Base-by-base conservation (phyloP, 345 rosid genomes). In the Psidium guajava region DNA sequence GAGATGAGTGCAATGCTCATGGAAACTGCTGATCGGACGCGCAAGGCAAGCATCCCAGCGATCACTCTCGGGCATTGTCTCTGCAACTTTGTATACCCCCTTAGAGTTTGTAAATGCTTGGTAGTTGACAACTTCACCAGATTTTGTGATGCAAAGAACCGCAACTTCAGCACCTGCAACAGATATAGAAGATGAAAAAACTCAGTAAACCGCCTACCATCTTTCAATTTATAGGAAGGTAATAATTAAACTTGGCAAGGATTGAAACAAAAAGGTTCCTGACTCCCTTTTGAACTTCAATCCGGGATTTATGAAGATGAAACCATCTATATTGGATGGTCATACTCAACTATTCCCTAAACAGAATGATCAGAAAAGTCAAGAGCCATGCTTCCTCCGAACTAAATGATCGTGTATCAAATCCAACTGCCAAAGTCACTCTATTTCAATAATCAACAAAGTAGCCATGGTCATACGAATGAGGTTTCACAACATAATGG, bases 1-100 rank as follows among this genome's bases (percentile, higher is more conserved):
- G n/a, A 92, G 89, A 58, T 85, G 96, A 88, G 88, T 91, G 93
- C 99, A 97, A 69, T 91, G 93, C 3, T 94, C 96, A 84, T 96
- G 92, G 92, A 93, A 97, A 81, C 98, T 96, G 89, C 96, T 96
- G 53, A 95, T 95, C 2, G 98, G 96, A 64, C 98, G 90, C 2
- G 98, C 94, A 47, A 96, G 91, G 86, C 99, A 97, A 11, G 98
- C 98, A 54, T 95, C 98, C 99, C 99, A 96, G 24, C 98, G 94
- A 73, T 97, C 96, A 42, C 98, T 96, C 91, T 95, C 95, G 1
- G 99, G 96, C 99, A 97, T 96, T 81, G 98, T 97, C 90, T 97
- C 98, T 1, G 98, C 98, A 10, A 97, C 98, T 2, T 92, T 91
- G 90, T 97, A 97, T 24, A 93, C 82, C 54, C 98, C 99, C 87